These are phyloP conservation scores for Candida morakotiae DNA, from an alignment of 805 yeast genomes.

Conservation along the genomic window DNA sequence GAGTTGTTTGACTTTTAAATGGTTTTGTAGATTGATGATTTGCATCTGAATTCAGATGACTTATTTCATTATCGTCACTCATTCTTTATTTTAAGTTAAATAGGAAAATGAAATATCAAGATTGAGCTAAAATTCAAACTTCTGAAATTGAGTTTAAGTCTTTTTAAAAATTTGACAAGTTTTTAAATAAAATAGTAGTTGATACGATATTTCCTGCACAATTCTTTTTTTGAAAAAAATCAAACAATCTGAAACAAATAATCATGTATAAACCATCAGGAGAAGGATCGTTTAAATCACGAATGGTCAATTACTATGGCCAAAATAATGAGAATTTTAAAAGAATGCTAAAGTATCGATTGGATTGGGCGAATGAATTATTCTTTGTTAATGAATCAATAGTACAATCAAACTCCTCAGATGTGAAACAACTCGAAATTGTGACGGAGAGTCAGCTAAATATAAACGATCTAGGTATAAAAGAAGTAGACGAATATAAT, in stretches of 20 bases:
- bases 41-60: too few species aligned
- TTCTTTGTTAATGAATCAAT: slow-evolving; percentile 38
- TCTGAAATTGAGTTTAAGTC: too few species aligned
- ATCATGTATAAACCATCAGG: slow-evolving; percentile 11
- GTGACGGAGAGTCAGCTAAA: slow-evolving; percentile 9
- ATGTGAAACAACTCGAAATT: slow-evolving; percentile 1
- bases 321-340: slow-evolving; percentile 40
- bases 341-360: slow-evolving; percentile 40
- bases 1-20: background rate
- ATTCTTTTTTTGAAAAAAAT: background rate
- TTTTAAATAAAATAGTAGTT: too few species aligned
- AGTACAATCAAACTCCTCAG: slow-evolving; percentile 6
- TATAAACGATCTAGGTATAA: slow-evolving; percentile 10
- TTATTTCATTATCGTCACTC: too few species aligned
- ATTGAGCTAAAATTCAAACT: too few species aligned
- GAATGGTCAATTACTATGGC: slow-evolving; percentile 46
- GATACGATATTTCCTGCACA: background rate
- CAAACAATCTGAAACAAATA: background rate
- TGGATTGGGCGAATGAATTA: slow-evolving; percentile 45
- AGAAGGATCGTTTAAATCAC: slow-evolving; percentile 24
- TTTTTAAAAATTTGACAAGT: too few species aligned
- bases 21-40: background rate
- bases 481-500: slow-evolving; percentile 5
- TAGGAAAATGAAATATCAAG: too few species aligned
- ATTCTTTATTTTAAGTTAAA: too few species aligned